Base-by-base conservation (phyloP, 306 rosid species). In the Argentina anserina region DNA sequence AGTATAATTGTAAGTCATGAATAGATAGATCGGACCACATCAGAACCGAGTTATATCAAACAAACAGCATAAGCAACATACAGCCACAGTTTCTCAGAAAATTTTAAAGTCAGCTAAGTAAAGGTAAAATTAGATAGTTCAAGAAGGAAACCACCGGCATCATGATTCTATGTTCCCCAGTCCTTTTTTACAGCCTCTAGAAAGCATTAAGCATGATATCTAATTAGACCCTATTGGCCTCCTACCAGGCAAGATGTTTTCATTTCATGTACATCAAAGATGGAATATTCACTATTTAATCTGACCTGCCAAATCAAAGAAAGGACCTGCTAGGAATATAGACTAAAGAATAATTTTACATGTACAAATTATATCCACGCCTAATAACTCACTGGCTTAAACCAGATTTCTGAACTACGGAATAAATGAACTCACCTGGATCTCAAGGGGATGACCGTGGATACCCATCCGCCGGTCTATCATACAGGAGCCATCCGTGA, bases 401-500 rank as follows among this genome's bases (percentile, higher is more conserved):
- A 55, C n/a, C 43, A 64, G 39, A 42, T 49, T 17, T 2, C 2
- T n/a, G 56, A 69, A 33, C 59, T 25, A 29, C 65, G 7, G 31
- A 43, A 75, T 20, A 46, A 40, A 58, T 42, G 29, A 45, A 86
- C 91, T 87, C 81, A 93, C 98, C 77, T 94, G 99, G 82, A 94
- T 94, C 83, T 94, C 97, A 74, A 94, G 96, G 70, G 97, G 99
- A 75, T 95, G 99, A 21, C 99, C 99, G 75, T 91, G 97, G 79
- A 90, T 95, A 39, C 99, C 99, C 99, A 95, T 95, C 53, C 97
- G 87, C 36, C 97, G 92, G 79, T 95, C 99, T 73, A 95, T 91
- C 99, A 95, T 95, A 83, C 99, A 94, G 69, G 99, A 94, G 68
- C 99, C 99, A 83, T 94, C 99, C 2, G 99, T 95, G 77, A 95